Evolutionary conservation across 192 early-diverging fungal species (phyloP), one percentile per base, ranked within the genome.

Genomic region (Coemansia sp.): DNA sequence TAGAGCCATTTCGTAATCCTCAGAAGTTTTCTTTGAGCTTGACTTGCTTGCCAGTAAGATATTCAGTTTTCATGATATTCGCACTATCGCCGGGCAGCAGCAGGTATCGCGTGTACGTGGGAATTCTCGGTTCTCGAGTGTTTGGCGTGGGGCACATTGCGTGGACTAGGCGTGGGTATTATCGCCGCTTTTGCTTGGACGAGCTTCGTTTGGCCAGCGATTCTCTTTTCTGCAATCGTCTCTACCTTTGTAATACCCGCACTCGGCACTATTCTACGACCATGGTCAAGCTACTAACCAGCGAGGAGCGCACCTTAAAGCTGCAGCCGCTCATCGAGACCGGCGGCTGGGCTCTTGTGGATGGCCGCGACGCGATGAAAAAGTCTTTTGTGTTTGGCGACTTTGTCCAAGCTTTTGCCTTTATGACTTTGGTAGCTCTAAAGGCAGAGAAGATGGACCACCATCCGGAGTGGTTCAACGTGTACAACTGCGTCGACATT

Each of bases 391-490:
- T 44, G 46, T 97, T 96, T 81, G 77, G 86, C 50, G 87, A 92
- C 73, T 99, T 99, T 73, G 89, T 85, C 78, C 85, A 88, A 57
- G 95, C 95, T 6, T 99, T 94, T 85, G 91, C 90, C 5, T 99
- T 99, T 81, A 99, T 99, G 97, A 87, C 94, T 10, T 77, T 90
- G 12, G 92, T 97, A 7, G 97, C 95, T 36, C 84, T 96, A 38
- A 83, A 84, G 37, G 95, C 95, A 37, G 97, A 99, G 51, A 95
- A 94, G 77, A 86, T 88, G 75, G 93, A 96, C 68, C 97, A 99
- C 78, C 97, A 99, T 68, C 97, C 97, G 23, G 97, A 97, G 76
- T 94, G 92, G 92, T 93, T 93, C 74, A 94, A 94, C 74, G 95
- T 99, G 29, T 99, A 99, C 82, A 95, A 96, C 85, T 77, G 87